A percentile compares a stretch with the other conserved stretches of the same genome.
Evolutionary conservation across 805 yeast species (phyloP).

Genomic region (Naumovozyma dairenensis): DNA sequence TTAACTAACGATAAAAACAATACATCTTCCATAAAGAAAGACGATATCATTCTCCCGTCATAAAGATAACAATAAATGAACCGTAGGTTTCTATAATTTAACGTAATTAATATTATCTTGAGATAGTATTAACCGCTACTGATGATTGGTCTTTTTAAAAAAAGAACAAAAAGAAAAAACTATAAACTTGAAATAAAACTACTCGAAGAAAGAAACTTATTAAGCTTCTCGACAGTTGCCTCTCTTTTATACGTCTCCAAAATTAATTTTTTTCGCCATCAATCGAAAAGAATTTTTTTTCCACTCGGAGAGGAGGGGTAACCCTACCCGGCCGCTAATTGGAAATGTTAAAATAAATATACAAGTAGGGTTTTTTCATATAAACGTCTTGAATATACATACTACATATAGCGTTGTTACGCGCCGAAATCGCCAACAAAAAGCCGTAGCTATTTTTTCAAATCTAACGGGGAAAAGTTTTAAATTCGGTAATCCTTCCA

Average conservation of each 20-base stretch:
- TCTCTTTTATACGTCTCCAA: slow-evolving; percentile 4
- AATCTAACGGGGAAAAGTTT: too few species aligned
- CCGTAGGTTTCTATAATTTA: slow-evolving; percentile 30
- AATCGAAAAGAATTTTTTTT: too few species aligned
- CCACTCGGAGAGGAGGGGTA: too few species aligned
- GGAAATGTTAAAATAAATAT: too few species aligned
- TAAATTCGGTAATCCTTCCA: too few species aligned
- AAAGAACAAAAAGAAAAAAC: slow-evolving; percentile 6
- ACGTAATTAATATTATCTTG: slow-evolving; percentile 33
- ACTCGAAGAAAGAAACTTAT: not conserved
- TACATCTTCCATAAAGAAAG: too few species aligned
- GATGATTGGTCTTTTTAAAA: slow-evolving; percentile 28
- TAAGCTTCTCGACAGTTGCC: not conserved
- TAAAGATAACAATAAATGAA: slow-evolving; percentile 22
- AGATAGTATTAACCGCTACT: slow-evolving; percentile 36
- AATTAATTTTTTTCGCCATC: slow-evolving; percentile 1
- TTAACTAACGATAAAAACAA: slow-evolving; percentile 25
- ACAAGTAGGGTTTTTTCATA: too few species aligned
- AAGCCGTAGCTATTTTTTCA: too few species aligned
- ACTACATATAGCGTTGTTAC: too few species aligned
- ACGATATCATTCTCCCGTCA: slow-evolving; percentile 8
- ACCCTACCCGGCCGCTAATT: too few species aligned
- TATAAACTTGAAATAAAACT: not conserved
- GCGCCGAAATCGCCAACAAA: too few species aligned
- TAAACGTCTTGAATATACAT: too few species aligned